phyloP scores from a whole-genome alignment of 345 rosid species.

The Laguncularia racemosa region DNA sequence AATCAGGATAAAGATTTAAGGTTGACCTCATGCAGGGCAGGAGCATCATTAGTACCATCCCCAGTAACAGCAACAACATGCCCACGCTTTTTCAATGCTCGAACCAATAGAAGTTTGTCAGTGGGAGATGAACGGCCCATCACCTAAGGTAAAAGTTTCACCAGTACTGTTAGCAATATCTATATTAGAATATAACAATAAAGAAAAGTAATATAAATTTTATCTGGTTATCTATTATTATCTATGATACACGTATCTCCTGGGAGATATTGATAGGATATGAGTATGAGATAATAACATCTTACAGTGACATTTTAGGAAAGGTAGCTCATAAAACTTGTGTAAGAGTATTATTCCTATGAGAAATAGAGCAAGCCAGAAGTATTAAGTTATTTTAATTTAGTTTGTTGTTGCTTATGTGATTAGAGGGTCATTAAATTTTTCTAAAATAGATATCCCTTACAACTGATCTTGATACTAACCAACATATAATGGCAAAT shows the following conservation, averaged over 20 bases:
- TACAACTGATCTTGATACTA: too few species aligned
- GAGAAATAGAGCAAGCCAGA: too few species aligned
- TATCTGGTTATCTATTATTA: not conserved
- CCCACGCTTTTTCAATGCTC: constrained; percentile 65
- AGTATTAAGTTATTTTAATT: too few species aligned
- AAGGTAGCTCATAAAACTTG: too few species aligned
- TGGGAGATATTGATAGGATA: not conserved
- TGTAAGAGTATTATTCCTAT: too few species aligned
- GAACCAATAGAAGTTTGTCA: constrained; percentile 86
- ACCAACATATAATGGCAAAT: not conserved
- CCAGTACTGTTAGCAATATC: not conserved
- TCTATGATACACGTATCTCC: not conserved
- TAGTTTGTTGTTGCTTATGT: too few species aligned
- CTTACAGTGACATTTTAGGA: too few species aligned
- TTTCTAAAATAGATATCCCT: too few species aligned
- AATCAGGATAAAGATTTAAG: constrained; percentile 2
- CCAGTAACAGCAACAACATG: constrained; percentile 92
- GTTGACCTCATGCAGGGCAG: constrained; percentile 81
- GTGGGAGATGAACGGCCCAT: constrained; percentile 92
- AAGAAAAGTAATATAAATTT: not conserved
- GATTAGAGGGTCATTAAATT: too few species aligned
- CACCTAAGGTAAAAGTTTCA: constrained; percentile 35
- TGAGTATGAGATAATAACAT: too few species aligned
- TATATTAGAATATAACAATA: not conserved
- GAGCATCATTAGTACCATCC: constrained; percentile 94